A percentile compares a stretch with the other conserved stretches of the same genome.
Evolutionary conservation across 768 basidiomycete genomes (phyloP).

Genomic region (Leccinum incarnatum): DNA sequence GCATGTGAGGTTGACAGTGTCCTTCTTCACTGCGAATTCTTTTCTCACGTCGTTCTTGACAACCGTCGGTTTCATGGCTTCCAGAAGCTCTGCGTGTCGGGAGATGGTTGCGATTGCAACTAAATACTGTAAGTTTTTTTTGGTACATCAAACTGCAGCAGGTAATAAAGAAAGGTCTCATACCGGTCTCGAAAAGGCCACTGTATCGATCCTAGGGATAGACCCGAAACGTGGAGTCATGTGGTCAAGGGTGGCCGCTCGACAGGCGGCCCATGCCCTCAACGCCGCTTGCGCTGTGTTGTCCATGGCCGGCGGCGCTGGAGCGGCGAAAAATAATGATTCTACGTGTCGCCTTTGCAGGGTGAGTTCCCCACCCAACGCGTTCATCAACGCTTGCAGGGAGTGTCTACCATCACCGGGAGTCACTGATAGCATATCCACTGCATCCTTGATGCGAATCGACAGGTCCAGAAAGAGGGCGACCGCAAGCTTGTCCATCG

Average conservation of each 20-base stretch:
- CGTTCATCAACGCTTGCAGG: slow-evolving; percentile 31
- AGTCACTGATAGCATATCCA: slow-evolving; percentile 41
- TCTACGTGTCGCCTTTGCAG: slow-evolving; percentile 28
- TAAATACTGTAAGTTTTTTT: slow-evolving; percentile 35
- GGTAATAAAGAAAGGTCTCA: not conserved
- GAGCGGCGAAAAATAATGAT: slow-evolving; percentile 29
- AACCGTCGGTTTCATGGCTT: slow-evolving; percentile 44
- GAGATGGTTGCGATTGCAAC: slow-evolving; percentile 44
- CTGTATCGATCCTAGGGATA: slow-evolving; percentile 22
- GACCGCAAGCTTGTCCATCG: slow-evolving; percentile 44
- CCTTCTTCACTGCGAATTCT: slow-evolving; percentile 28
- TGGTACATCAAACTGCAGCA: not conserved
- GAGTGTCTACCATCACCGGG: slow-evolving; percentile 28
- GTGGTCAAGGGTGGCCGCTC: slow-evolving; percentile 27
- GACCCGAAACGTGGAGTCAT: slow-evolving; percentile 18
- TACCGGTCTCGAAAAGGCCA: slow-evolving; percentile 32
- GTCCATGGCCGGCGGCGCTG: slow-evolving; percentile 16
- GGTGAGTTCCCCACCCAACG: slow-evolving; percentile 37
- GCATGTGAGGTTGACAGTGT: slow-evolving; percentile 33
- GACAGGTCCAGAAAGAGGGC: slow-evolving; percentile 40
- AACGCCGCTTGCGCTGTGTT: slow-evolving; percentile 29
- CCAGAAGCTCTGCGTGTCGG: slow-evolving; percentile 44
- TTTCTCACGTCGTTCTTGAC: slow-evolving; percentile 42
- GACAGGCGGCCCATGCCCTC: slow-evolving; percentile 46
- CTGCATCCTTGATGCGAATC: slow-evolving; percentile 33